These are phyloP conservation scores for Fimicolochytrium jonesii DNA, from an alignment of 192 early-diverging fungal species.

Conservation along the genomic window DNA sequence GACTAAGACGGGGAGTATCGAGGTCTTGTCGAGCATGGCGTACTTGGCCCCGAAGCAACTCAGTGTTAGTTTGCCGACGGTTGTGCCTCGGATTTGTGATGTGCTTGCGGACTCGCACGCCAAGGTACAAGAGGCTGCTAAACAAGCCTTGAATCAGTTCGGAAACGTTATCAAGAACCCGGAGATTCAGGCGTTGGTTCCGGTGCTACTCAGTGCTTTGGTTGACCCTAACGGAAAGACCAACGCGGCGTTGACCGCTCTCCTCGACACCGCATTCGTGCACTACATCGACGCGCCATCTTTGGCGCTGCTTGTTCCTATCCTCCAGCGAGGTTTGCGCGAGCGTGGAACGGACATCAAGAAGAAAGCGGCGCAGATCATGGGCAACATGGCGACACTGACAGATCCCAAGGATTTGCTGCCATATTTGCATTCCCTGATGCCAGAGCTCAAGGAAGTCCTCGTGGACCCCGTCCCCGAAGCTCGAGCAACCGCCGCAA, in stretches of 20 bases:
- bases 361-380: conserved; percentile 95
- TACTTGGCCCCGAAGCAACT: conserved; percentile 95
- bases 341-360: conserved; percentile 87
- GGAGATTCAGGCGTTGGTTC: conserved; percentile 91
- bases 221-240: conserved; percentile 87
- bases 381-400: conserved; percentile 95
- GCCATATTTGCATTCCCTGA: conserved; percentile 77
- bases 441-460: conserved; percentile 87
- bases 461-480: conserved; percentile 95
- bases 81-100: conserved; percentile 88
- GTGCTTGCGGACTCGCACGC: conserved; percentile 90
- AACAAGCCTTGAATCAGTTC: conserved; percentile 77
- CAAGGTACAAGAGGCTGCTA: conserved; percentile 84
- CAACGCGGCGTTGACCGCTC: conserved; percentile 69
- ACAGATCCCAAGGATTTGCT: conserved; percentile 89
- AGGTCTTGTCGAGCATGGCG: conserved; percentile 93
- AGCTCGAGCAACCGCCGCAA: conserved; percentile 87
- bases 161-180: conserved; percentile 97
- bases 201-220: conserved; percentile 77
- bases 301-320: conserved; percentile 90
- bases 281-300: conserved; percentile 98
- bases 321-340: conserved; percentile 86
- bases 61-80: conserved; percentile 79
- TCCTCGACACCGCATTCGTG: conserved; percentile 91
- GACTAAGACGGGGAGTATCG: conserved; percentile 94